Evolutionary conservation across 2,329 filamentous ascomycete species (phyloP).

Genomic region (Davidsoniella australis): DNA sequence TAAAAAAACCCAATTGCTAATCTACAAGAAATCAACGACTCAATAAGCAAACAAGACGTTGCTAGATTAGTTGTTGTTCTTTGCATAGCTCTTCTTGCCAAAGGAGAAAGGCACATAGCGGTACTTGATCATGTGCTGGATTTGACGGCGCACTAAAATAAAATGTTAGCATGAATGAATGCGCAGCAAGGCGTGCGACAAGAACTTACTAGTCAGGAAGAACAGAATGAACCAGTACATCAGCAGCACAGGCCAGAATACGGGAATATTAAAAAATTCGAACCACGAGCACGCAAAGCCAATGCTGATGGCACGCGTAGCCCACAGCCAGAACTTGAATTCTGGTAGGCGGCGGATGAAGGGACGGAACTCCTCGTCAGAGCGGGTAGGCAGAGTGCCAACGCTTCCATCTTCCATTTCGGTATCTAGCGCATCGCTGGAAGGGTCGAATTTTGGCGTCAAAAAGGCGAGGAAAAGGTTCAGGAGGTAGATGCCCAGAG

Average conservation of each 20-base stretch:
- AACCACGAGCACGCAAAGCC: conserved; percentile 85
- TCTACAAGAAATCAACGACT: too few species aligned
- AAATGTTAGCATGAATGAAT: background rate
- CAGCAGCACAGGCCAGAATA: conserved; percentile 97
- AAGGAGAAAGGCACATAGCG: conserved; percentile 90
- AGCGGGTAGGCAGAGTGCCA: conserved; percentile 74
- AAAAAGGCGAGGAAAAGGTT: conserved; percentile 98
- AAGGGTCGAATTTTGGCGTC: conserved; percentile 96
- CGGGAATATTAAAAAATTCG: conserved; percentile 83
- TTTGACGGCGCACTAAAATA: conserved; percentile 82
- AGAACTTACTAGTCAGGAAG: conserved; percentile 69
- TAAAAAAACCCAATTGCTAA: too few species aligned
- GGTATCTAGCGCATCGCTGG: conserved; percentile 75
- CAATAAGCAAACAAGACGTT: too few species aligned
- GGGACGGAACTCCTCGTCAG: conserved; percentile 92
- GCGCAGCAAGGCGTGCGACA: background rate
- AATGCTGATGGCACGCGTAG: conserved; percentile 71
- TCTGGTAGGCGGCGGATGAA: conserved; percentile 93
- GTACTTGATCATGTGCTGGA: conserved; percentile 99
- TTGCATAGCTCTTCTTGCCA: conserved; percentile 69
- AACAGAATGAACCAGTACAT: conserved; percentile 99
- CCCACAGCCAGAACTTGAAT: conserved; percentile 99
- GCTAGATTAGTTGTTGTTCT: conserved; percentile 32
- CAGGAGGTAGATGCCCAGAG: conserved; percentile 92
- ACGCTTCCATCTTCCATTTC: conserved; percentile 88